Evolutionary conservation across 2,329 filamentous ascomycete genomes (phyloP).

Genomic region (Zasmidium angulare): DNA sequence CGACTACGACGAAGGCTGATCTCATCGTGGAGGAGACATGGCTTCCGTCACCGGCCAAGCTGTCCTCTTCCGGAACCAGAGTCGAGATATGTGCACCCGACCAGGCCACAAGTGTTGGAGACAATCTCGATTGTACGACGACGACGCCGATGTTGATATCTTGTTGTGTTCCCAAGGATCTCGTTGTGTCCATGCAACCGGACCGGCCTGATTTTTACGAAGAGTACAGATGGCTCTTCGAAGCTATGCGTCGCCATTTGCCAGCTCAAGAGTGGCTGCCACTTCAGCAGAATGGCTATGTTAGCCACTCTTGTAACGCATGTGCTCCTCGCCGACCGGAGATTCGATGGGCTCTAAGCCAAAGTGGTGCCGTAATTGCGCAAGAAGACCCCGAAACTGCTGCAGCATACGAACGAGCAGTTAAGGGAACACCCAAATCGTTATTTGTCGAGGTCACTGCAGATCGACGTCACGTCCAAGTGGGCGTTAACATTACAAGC

Average conservation of each 20-base stretch:
- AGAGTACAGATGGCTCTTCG: slow-evolving; percentile 24
- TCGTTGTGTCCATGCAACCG: neutral
- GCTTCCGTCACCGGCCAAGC: neutral
- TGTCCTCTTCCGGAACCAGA: neutral
- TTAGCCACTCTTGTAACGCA: slow-evolving; percentile 6
- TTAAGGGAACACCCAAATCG: slow-evolving; percentile 50
- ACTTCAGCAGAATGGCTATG: neutral
- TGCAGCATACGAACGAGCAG: slow-evolving; percentile 49
- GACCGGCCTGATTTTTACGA: slow-evolving; percentile 11
- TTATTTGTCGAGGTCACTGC: slow-evolving; percentile 17
- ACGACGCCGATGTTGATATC: neutral
- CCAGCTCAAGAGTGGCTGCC: slow-evolving; percentile 18
- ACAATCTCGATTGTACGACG: neutral
- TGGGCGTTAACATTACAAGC: slow-evolving; percentile 31
- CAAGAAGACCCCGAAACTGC: slow-evolving; percentile 55
- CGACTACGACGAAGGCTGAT: neutral
- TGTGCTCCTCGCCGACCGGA: slow-evolving; percentile 43
- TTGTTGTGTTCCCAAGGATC: neutral
- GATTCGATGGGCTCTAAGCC: slow-evolving; percentile 39
- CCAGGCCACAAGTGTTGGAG: neutral
- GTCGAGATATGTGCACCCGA: neutral
- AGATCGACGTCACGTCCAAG: slow-evolving; percentile 6
- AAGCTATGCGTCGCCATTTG: slow-evolving; percentile 27
- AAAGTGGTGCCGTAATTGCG: slow-evolving; percentile 38
- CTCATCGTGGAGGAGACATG: slow-evolving; percentile 12